Evolutionary conservation across 2,329 filamentous ascomycete genomes (phyloP).

Genomic region (Diaporthe humulicola): DNA sequence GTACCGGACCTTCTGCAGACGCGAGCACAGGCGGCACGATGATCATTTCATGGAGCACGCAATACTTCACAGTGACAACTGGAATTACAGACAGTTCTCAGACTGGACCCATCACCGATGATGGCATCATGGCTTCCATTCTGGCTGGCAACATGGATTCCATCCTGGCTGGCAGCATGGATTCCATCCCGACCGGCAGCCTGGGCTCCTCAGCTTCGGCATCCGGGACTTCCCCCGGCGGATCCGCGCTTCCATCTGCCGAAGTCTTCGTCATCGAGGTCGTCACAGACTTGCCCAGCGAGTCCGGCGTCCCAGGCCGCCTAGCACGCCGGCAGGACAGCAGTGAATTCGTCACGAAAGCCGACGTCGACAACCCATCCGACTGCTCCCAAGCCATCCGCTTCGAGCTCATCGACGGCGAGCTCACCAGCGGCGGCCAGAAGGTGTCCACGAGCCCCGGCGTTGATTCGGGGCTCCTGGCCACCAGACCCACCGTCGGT

Average conservation of each 20-base stretch:
- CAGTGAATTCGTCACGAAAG: slow-evolving; percentile 44
- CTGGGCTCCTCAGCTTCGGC: neutral
- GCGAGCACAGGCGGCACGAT: neutral
- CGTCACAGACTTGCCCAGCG: slow-evolving; percentile 24
- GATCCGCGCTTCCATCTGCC: neutral
- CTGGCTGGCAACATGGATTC: neutral
- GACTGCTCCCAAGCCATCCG: slow-evolving; percentile 44
- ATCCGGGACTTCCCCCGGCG: slow-evolving; percentile 28
- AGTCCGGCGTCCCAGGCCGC: neutral
- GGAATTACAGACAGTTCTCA: neutral
- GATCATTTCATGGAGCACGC: slow-evolving; percentile 5
- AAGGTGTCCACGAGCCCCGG: slow-evolving; percentile 41
- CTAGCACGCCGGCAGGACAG: neutral
- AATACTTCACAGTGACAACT: slow-evolving; percentile 15
- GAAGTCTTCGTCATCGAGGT: slow-evolving; percentile 40
- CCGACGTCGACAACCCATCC: slow-evolving; percentile 41
- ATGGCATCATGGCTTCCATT: neutral
- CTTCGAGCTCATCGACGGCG: slow-evolving; percentile 44
- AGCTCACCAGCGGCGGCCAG: slow-evolving; percentile 41
- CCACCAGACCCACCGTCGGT: slow-evolving; percentile 23
- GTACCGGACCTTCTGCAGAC: neutral
- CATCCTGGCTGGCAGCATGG: neutral
- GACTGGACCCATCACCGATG: neutral
- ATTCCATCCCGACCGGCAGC: neutral
- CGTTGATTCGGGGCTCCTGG: slow-evolving; percentile 40